Conservation (phyloP, 1,284 basidiomycete genomes). For the Pseudozyma sp. region DNA sequence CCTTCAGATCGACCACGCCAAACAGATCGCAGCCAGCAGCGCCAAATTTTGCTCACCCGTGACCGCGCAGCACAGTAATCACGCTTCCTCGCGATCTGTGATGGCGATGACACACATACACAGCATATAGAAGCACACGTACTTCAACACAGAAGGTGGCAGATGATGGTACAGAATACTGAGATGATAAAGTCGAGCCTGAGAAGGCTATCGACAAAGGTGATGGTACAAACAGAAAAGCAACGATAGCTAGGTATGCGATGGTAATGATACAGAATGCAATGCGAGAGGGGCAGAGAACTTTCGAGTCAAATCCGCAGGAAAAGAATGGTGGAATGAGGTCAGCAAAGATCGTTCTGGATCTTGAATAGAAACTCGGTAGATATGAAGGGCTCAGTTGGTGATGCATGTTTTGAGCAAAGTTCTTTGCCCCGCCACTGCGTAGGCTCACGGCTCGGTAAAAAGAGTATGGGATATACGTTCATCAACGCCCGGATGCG, state of each 20-base stretch:
- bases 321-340: background rate
- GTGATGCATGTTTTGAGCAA: constrained; percentile 59
- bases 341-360: constrained; percentile 18
- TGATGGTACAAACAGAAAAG: constrained; percentile 15
- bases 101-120: too few species aligned
- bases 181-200: constrained; percentile 17
- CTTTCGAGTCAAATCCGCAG: background rate
- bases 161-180: constrained; percentile 3
- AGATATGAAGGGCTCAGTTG: constrained; percentile 45
- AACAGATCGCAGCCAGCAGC: too few species aligned
- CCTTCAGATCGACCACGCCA: too few species aligned
- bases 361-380: background rate
- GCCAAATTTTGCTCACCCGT: too few species aligned
- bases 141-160: background rate
- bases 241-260: constrained; percentile 5
- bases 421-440: constrained; percentile 54
- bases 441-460: constrained; percentile 56
- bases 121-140: background rate
- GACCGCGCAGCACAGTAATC: too few species aligned
- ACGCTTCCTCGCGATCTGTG: too few species aligned
- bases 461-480: constrained; percentile 53
- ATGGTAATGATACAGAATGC: constrained; percentile 35
- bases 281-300: constrained; percentile 18
- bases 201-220: background rate
- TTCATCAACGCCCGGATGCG: constrained; percentile 44